Conservation (phyloP, 192 early-diverging fungal species). For the Geranomyces michiganensis region DNA sequence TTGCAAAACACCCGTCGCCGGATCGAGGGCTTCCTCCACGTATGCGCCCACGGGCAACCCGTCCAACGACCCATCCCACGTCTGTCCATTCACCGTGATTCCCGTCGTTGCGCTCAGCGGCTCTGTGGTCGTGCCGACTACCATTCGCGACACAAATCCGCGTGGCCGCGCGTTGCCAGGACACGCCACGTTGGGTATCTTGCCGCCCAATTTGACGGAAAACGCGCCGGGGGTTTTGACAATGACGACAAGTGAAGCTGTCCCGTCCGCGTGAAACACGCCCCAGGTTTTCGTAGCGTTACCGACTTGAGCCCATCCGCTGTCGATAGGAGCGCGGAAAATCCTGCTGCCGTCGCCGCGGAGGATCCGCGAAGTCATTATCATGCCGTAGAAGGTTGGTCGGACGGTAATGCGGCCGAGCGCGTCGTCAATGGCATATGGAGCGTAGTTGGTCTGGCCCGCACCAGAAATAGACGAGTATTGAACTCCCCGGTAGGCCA, state of each 20-base stretch:
- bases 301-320: conserved; percentile 19
- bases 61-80: conserved; percentile 20
- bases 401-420: background rate
- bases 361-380: conserved; percentile 19
- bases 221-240: conserved; percentile 3
- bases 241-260: conserved; percentile 9
- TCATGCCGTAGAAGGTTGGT: conserved; percentile 27
- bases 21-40: conserved; percentile 14
- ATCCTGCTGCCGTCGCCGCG: conserved; percentile 6
- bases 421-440: conserved; percentile 14
- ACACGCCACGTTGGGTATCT: background rate
- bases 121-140: background rate
- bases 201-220: background rate
- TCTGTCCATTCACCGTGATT: conserved; percentile 21
- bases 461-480: conserved; percentile 25
- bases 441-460: conserved; percentile 27
- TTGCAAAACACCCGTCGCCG: background rate
- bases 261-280: conserved; percentile 11
- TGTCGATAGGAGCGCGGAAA: conserved; percentile 21
- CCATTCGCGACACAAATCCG: conserved; percentile 18
- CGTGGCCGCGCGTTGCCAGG: background rate
- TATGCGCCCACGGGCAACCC: conserved; percentile 10
- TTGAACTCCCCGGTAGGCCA: conserved; percentile 22
- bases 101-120: conserved; percentile 17
- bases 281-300: conserved; percentile 28